Conservation (phyloP, 495 filamentous ascomycete genomes). For the Poronia punctata region DNA sequence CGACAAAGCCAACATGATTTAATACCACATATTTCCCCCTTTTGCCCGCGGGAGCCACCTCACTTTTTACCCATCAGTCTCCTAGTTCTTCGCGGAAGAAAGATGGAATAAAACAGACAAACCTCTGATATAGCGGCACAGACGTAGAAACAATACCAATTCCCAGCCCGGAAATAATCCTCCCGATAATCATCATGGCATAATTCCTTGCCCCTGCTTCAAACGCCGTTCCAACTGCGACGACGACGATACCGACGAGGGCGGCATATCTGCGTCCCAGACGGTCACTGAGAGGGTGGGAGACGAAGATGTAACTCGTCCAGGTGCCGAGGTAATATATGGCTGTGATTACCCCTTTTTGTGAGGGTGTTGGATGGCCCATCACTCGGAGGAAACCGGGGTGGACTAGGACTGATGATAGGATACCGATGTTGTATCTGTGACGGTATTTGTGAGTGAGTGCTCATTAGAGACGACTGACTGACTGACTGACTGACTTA, state of each 20-base stretch:
- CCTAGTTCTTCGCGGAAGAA: neutral
- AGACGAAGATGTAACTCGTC: conserved; percentile 47
- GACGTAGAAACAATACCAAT: conserved; percentile 47
- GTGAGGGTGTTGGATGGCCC: conserved; percentile 32
- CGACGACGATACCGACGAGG: conserved; percentile 35
- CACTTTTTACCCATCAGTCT: conserved; percentile 36
- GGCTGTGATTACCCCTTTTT: conserved; percentile 46
- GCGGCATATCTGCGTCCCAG: conserved; percentile 47
- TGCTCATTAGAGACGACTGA: too few relatives aligned
- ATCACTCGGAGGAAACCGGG: conserved; percentile 43
- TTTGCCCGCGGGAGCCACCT: conserved; percentile 45
- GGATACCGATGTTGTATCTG: conserved; percentile 52
- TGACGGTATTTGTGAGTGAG: too few relatives aligned
- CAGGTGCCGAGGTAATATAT: conserved; percentile 54
- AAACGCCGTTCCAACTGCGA: conserved; percentile 41
- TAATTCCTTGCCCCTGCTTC: conserved; percentile 37
- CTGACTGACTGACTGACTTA: too few relatives aligned
- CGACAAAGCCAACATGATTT: conserved; percentile 51
- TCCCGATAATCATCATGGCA: conserved; percentile 46
- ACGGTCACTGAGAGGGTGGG: conserved; percentile 39
- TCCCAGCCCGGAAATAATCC: conserved; percentile 46
- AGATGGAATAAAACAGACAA: neutral
- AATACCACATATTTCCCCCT: conserved; percentile 49
- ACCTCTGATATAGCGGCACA: conserved; percentile 54
- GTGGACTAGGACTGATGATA: conserved; percentile 49